A percentile compares a stretch with the other conserved stretches of the same genome.
Conservation (phyloP, 352 stramenopile species). For the Vaucheria bursata region DNA sequence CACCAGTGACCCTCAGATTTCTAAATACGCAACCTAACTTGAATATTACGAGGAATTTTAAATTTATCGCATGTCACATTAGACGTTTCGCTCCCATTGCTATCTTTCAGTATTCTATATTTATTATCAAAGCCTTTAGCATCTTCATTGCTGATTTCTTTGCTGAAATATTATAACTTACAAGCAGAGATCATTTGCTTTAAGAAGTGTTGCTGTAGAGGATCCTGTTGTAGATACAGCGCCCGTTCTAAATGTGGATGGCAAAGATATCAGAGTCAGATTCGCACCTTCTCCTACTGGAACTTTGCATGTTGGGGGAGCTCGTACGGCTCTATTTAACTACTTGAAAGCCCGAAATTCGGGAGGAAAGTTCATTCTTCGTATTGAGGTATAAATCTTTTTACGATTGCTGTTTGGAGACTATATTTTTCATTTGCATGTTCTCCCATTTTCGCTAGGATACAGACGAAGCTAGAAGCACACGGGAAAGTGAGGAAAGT, state of each 20-base stretch:
- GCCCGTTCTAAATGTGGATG: conserved; percentile 29
- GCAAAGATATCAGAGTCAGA: conserved; percentile 29
- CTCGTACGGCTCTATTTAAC: conserved; percentile 84
- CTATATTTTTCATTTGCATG: too few species aligned
- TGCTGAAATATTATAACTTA: too few species aligned
- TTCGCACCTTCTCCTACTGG: conserved; percentile 75
- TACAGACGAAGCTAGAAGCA: conserved; percentile 49
- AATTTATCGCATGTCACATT: too few species aligned
- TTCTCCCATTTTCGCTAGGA: conserved; percentile 37
- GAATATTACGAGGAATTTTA: too few species aligned
- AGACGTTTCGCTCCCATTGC: too few species aligned
- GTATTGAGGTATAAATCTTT: conserved; percentile 63
- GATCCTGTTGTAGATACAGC: conserved; percentile 34
- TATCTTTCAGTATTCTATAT: too few species aligned
- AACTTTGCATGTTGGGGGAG: conserved; percentile 76
- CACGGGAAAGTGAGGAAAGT: conserved; percentile 63
- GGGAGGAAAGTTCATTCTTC: conserved; percentile 72
- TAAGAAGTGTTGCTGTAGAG: conserved; percentile 32
- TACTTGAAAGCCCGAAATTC: conserved; percentile 74
- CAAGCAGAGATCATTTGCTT: too few species aligned
- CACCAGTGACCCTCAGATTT: too few species aligned
- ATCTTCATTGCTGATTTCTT: too few species aligned
- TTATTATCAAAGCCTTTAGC: too few species aligned
- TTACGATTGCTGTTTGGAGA: too few species aligned
- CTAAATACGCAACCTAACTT: too few species aligned